A percentile compares a stretch with the other conserved stretches of the same genome.
phyloP scores from a whole-genome alignment of 768 basidiomycete species.

The Holtermanniella nyarrowii region DNA sequence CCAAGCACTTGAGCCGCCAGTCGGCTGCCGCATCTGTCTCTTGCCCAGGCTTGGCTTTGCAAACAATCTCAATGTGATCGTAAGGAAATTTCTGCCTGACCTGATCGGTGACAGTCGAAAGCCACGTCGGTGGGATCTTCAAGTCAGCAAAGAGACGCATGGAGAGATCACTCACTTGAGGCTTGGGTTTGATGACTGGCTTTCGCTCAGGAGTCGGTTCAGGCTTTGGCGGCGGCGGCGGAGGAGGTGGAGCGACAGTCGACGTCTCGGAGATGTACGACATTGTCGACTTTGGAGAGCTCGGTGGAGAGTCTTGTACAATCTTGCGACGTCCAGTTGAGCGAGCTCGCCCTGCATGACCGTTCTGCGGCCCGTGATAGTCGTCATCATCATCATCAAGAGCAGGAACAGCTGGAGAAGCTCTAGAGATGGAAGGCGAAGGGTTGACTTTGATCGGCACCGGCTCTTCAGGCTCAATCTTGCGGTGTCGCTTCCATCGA shows the following conservation, averaged over 20 bases:
- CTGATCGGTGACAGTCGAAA: conserved; percentile 54
- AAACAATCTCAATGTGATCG: conserved; percentile 70
- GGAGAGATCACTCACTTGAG: too few species aligned
- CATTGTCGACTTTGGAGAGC: not conserved
- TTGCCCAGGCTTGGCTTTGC: conserved; percentile 49
- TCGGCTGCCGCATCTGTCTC: conserved; percentile 52
- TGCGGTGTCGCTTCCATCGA: conserved; percentile 1
- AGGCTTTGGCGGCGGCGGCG: conserved; percentile 3
- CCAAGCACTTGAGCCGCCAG: conserved; percentile 93
- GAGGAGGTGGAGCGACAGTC: not conserved
- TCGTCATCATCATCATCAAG: too few species aligned
- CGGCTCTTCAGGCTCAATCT: not conserved
- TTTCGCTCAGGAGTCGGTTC: not conserved
- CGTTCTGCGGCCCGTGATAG: too few species aligned
- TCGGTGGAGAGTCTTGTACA: not conserved
- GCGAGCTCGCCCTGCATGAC: not conserved
- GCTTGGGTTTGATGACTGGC: too few species aligned
- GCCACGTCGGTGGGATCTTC: conserved; percentile 54
- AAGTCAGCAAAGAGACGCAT: too few species aligned
- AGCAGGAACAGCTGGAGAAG: too few species aligned
- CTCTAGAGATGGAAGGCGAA: too few species aligned
- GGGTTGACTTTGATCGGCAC: too few species aligned
- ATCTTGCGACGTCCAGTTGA: not conserved
- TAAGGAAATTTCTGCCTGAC: conserved; percentile 65
- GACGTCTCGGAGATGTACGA: not conserved